Conservation (phyloP, 2,329 filamentous ascomycete genomes). For the Dactylellina parvicollis region DNA sequence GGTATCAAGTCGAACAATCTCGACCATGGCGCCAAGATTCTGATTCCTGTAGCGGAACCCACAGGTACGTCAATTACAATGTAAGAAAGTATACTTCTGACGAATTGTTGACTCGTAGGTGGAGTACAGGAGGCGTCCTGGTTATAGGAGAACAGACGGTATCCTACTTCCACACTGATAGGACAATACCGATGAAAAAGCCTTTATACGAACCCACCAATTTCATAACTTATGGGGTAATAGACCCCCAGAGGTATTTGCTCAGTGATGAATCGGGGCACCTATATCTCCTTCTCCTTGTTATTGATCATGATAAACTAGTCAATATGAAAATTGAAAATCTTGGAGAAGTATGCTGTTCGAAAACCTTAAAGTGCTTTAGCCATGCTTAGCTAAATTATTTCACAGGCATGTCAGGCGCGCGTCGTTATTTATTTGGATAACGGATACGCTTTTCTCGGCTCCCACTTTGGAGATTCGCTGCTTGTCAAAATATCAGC, state of each 20-base stretch:
- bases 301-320: slow-evolving; percentile 73
- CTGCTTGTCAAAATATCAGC: slow-evolving; percentile 77
- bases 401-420: slow-evolving; percentile 34
- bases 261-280: slow-evolving; percentile 90
- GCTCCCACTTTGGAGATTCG: slow-evolving; percentile 91
- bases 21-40: slow-evolving; percentile 69
- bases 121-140: slow-evolving; percentile 70
- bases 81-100: not conserved
- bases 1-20: slow-evolving; percentile 67
- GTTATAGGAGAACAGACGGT: slow-evolving; percentile 83
- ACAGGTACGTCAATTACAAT: slow-evolving; percentile 26
- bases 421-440: slow-evolving; percentile 76
- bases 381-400: too few species aligned
- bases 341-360: slow-evolving; percentile 65
- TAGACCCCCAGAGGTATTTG: slow-evolving; percentile 84
- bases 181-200: slow-evolving; percentile 72
- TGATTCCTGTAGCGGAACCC: slow-evolving; percentile 70
- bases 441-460: slow-evolving; percentile 79
- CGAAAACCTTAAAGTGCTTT: too few species aligned
- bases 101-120: not conserved
- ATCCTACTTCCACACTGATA: slow-evolving; percentile 71
- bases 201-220: slow-evolving; percentile 78
- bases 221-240: slow-evolving; percentile 89
- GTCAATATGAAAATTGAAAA: slow-evolving; percentile 75
- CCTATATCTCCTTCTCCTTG: slow-evolving; percentile 83